Evolutionary conservation across 2,329 filamentous ascomycete species (phyloP).

Genomic region (Neocucurbitaria cava): DNA sequence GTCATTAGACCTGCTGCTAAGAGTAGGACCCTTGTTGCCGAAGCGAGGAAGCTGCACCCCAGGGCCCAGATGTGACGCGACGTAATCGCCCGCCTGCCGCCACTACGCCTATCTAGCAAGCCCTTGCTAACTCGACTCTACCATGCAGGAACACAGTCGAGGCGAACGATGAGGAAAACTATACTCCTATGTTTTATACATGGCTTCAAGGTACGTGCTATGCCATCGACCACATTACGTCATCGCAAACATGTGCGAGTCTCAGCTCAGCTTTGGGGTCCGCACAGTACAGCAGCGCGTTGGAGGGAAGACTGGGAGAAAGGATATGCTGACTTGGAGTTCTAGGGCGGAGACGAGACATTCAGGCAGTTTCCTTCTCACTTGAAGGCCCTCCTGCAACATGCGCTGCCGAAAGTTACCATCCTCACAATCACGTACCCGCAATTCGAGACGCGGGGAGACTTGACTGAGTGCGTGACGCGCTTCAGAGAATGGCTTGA

Average conservation of each 20-base stretch:
- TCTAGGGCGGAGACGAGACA: conserved; percentile 76
- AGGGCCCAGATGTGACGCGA: no score
- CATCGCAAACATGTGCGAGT: conserved; percentile 1
- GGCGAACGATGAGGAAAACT: conserved; percentile 73
- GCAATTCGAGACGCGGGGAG: conserved; percentile 80
- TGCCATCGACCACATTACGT: neutral
- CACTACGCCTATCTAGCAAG: conserved; percentile 5
- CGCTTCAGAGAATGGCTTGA: conserved; percentile 84
- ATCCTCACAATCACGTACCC: conserved; percentile 77
- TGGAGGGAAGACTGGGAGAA: neutral
- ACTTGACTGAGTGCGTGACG: conserved; percentile 73
- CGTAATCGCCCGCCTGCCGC: conserved; percentile 24
- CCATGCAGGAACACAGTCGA: conserved; percentile 45
- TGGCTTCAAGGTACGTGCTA: conserved; percentile 73
- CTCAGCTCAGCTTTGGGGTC: conserved; percentile 1
- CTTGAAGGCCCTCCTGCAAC: conserved; percentile 68
- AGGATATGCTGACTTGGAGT: conserved; percentile 15
- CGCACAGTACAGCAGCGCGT: neutral
- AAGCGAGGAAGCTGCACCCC: conserved; percentile 29
- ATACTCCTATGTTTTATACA: conserved; percentile 84
- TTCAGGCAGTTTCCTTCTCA: conserved; percentile 80
- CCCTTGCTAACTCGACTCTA: conserved; percentile 13
- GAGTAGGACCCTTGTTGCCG: neutral
- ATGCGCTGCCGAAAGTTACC: conserved; percentile 71
- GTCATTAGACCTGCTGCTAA: neutral